Conservation (phyloP, 2,329 filamentous ascomycete genomes). For the Verticillium isaacii region DNA sequence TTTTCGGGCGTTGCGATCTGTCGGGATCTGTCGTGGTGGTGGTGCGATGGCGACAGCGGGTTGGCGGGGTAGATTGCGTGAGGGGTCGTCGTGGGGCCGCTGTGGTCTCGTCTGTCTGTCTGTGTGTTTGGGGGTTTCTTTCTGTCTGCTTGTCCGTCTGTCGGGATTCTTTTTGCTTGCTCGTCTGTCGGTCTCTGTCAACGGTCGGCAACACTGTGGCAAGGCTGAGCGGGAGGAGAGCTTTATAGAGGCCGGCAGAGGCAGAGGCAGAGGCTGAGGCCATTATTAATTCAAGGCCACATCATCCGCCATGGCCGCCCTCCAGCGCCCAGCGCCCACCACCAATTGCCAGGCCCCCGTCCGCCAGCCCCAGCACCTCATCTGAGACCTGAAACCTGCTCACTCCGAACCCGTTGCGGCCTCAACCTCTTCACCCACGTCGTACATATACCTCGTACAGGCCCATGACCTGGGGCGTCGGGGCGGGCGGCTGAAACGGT, state of each 20-base stretch:
- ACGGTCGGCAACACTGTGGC: too few species aligned
- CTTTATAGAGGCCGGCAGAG: too few species aligned
- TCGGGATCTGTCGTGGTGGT: too few species aligned
- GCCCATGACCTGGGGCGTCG: too few species aligned
- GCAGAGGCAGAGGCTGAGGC: too few species aligned
- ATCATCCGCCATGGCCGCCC: not conserved
- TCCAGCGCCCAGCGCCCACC: too few species aligned
- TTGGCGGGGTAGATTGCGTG: not conserved
- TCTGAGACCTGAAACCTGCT: conserved; percentile 13
- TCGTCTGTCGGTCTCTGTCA: too few species aligned
- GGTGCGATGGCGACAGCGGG: not conserved
- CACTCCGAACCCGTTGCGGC: not conserved
- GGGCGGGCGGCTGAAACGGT: too few species aligned
- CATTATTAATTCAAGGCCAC: conserved; percentile 1
- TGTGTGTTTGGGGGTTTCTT: not conserved
- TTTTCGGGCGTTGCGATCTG: not conserved
- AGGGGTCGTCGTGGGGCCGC: not conserved
- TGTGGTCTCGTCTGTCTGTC: too few species aligned
- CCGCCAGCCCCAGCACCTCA: not conserved
- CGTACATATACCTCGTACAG: too few species aligned
- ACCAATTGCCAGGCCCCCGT: not conserved
- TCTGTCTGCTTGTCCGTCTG: not conserved
- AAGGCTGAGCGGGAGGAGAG: too few species aligned
- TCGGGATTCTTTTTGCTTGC: not conserved
- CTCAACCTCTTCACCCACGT: too few species aligned